Evolutionary conservation across 2,329 filamentous ascomycete species (phyloP).

Genomic region (Aspergillus hiratsukae): DNA sequence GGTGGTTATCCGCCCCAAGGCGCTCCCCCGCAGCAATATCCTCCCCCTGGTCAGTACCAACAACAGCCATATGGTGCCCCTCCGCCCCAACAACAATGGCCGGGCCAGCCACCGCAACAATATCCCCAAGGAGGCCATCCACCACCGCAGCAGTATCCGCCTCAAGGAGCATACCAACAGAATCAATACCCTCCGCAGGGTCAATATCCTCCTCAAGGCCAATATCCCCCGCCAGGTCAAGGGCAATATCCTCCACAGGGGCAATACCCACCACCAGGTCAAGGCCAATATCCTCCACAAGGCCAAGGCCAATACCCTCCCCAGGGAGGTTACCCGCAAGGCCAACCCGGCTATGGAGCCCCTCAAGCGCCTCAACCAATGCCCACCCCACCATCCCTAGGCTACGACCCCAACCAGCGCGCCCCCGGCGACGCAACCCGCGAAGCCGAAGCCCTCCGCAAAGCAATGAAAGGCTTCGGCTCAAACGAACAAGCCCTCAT

Average conservation of each 20-base stretch:
- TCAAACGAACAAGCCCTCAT: slow-evolving; percentile 56
- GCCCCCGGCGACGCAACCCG: slow-evolving; percentile 57
- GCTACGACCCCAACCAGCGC: slow-evolving; percentile 63
- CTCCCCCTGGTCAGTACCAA: slow-evolving; percentile 1
- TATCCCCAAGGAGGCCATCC: not conserved
- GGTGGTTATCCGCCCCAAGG: not conserved
- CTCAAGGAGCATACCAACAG: not conserved
- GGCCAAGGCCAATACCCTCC: slow-evolving; percentile 4
- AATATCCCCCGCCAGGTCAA: slow-evolving; percentile 1
- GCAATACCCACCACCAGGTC: slow-evolving; percentile 4
- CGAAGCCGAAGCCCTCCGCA: slow-evolving; percentile 60
- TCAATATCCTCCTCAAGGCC: not conserved
- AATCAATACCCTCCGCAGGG: not conserved
- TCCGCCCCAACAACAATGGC: slow-evolving; percentile 3
- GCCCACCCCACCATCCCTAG: slow-evolving; percentile 60
- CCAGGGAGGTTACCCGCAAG: not conserved
- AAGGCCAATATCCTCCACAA: slow-evolving; percentile 4
- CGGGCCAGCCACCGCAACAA: slow-evolving; percentile 1
- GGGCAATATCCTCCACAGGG: slow-evolving; percentile 1
- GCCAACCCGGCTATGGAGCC: not conserved
- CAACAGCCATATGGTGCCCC: slow-evolving; percentile 3
- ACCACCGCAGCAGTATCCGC: not conserved
- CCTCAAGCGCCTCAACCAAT: not conserved
- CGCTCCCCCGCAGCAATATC: slow-evolving; percentile 2
- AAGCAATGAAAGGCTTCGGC: slow-evolving; percentile 69